Base-by-base conservation (phyloP, 345 rosid genomes). In the Angophora floribunda region DNA sequence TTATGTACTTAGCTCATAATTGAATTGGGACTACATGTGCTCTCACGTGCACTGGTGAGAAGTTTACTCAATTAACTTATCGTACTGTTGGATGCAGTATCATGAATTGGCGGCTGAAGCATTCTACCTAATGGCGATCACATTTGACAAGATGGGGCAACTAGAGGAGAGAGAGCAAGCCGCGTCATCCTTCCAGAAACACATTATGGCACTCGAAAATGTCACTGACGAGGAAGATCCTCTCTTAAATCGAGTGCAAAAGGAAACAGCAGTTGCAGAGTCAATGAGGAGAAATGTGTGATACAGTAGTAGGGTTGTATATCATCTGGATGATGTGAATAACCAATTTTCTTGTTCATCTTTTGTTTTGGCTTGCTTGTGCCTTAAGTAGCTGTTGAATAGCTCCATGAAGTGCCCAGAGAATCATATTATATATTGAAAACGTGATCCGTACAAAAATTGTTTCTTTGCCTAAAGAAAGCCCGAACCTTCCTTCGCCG, bases 61-160 rank as follows among this genome's bases (percentile, higher is more conserved):
- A 67, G 41, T 67, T 16, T 67, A 67, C 79, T 32, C 22, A 14
- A 41, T 19, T 41, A 19, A 44, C 36, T 19, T 41, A 17, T 57
- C 6, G 24, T 21, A 16, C 51, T 9, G 44, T 17, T 90, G 80
- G n/a, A 47, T 24, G 84, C 98, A 98, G 99, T 97, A 95, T 91
- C 99, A 97, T 91, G 99, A 98, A 91, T 87, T 98, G 91, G 96
- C 96, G 57, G 99, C 98, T 0, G 99, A 97, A 93, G 96, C 97
- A 28, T 95, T 92, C 88, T 97, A 98, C 89, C 92, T 96, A 92
- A 94, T 92, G 95, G 97, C 99, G 51, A 89, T 94, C 61, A 91
- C 93, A 70, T 94, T 86, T 79, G 94, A 97, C 95, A 94, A 95
- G 88, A 70, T 97, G 90, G 97, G 96, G 84, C 90, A 67, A 82